Base-by-base conservation (phyloP, 257 asterid genomes). In the Solanum commersonii region DNA sequence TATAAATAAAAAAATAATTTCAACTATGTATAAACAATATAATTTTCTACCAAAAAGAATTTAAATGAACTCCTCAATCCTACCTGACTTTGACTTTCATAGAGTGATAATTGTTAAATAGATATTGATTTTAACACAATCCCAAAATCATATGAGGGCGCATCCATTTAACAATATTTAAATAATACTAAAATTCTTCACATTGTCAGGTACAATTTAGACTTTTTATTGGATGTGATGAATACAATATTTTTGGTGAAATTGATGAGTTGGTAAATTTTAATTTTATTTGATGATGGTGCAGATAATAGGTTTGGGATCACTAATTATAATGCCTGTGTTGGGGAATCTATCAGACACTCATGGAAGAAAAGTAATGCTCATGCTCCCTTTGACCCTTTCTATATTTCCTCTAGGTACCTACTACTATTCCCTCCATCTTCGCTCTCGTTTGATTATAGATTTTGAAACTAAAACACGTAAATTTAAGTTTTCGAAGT, bases 221-320 rank as follows among this genome's bases (percentile, higher is more conserved):
- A 23, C 7, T 49, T 16, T 63, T 67, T 67, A 29, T 67, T 25
- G 73, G 8, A 67, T 67, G 10, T 23, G 31, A 67, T 11, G 73
- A 67, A 67, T 67, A 25, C 31, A n/a, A 63, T 63, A 4, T 73
- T 76, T 74, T 22, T n/a, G 23, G 23, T 15, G 3, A 49, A 49
- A 16, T 49, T 49, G 23, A 49, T 49, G 9, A 49, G 22, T 49
- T 49, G 22, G 8, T 49, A 49, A 49, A 49, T 16, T 49, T 49
- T 49, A 49, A 5, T 49, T 49, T 49, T 49, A 49, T 76, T 42
- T 78, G 15, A 12, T 78, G 8, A 29, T 11, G 8, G 0, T 84
- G 92, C 98, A 96, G 98, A 90, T 96, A 34, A 88, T 89, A 42
- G 99, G 99, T 37, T 46, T 96, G 93, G 99, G 98, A 73, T 94